Percentiles rank a stretch among this genome's conserved stretches.
Evolutionary conservation across 495 filamentous ascomycete species (phyloP).

Genomic region (Chaetomium fimeti): DNA sequence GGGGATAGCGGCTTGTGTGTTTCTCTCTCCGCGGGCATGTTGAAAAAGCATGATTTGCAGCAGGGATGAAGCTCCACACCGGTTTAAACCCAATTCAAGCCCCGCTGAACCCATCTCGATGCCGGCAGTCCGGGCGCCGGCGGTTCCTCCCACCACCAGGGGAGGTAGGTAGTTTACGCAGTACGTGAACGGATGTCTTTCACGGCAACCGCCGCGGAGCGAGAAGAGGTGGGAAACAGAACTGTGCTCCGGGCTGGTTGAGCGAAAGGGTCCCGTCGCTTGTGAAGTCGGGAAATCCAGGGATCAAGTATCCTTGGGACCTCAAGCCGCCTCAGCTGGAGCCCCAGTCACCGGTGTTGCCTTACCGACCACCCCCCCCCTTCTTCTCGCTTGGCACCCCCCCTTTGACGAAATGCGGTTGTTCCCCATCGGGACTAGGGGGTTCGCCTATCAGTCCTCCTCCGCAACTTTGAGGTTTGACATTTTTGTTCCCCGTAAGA

Average conservation of each 20-base stretch:
- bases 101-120: neutral
- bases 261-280: constrained; percentile 3
- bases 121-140: constrained; percentile 4
- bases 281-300: neutral
- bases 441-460: neutral
- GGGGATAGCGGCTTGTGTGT: constrained; percentile 1
- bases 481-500: neutral
- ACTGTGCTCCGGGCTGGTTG: neutral
- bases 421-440: constrained; percentile 29
- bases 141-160: neutral
- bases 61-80: constrained; percentile 30
- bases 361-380: constrained; percentile 21
- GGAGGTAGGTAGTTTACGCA: too few relatives aligned
- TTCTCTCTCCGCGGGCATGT: neutral
- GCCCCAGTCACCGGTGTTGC: constrained; percentile 32
- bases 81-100: constrained; percentile 21
- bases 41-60: constrained; percentile 31
- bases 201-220: constrained; percentile 7
- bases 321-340: neutral
- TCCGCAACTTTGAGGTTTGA: neutral
- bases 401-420: constrained; percentile 13
- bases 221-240: neutral
- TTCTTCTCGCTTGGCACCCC: constrained; percentile 25
- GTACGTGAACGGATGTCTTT: neutral
- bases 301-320: constrained; percentile 3